Evolutionary conservation across 495 filamentous ascomycete genomes (phyloP).

Genomic region (Coniosporium apollinis): DNA sequence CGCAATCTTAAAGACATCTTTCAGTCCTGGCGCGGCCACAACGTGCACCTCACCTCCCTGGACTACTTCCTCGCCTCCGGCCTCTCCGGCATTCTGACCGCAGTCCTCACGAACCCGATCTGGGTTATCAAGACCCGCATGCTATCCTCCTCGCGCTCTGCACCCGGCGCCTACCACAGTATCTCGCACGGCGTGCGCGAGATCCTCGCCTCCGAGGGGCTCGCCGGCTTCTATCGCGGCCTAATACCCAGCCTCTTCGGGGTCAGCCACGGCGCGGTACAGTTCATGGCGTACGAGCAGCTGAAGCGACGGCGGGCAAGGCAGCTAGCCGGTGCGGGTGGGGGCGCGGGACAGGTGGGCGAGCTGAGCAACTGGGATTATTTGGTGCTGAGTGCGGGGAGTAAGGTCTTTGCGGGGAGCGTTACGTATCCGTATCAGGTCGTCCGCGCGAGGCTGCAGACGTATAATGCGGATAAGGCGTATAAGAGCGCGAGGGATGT

Average conservation of each 20-base stretch:
- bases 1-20: conserved; percentile 37
- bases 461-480: conserved; percentile 53
- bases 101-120: conserved; percentile 80
- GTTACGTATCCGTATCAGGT: conserved; percentile 92
- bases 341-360: conserved; percentile 11
- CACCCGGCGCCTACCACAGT: conserved; percentile 66
- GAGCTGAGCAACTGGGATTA: conserved; percentile 58
- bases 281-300: conserved; percentile 91
- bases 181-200: conserved; percentile 48
- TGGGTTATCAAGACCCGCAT: conserved; percentile 99
- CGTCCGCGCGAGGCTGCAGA: conserved; percentile 71
- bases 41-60: conserved; percentile 36
- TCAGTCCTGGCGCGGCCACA: conserved; percentile 10
- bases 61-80: conserved; percentile 79
- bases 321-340: conserved; percentile 17
- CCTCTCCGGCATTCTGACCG: conserved; percentile 51
- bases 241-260: conserved; percentile 70
- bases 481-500: conserved; percentile 63
- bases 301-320: conserved; percentile 45
- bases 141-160: conserved; percentile 59
- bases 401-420: conserved; percentile 73
- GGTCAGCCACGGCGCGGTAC: conserved; percentile 86
- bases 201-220: conserved; percentile 51
- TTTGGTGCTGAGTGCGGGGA: conserved; percentile 56
- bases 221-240: conserved; percentile 67